Percentiles rank a stretch among this genome's conserved stretches.
Conservation (phyloP, 1,284 basidiomycete genomes). For the Cryptococcus floricola region DNA sequence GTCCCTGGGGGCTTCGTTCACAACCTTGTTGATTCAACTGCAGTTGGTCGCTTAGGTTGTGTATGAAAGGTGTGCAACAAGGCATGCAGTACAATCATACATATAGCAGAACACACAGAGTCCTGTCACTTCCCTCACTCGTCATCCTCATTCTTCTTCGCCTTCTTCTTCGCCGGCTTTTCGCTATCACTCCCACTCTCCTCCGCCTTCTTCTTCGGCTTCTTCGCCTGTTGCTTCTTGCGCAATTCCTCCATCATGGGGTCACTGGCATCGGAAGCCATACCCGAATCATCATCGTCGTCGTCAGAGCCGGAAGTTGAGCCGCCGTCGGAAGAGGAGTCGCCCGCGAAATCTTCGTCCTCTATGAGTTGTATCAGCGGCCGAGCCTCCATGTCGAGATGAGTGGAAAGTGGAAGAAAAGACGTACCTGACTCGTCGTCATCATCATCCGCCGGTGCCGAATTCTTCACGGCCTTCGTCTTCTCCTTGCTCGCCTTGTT, state of each 20-base stretch:
- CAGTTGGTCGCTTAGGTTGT: no score
- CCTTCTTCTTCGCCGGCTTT: slow-evolving; percentile 43
- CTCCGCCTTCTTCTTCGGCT: slow-evolving; percentile 47
- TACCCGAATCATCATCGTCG: slow-evolving; percentile 54
- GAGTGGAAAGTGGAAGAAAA: not conserved
- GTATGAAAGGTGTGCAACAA: no score
- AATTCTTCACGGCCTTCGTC: slow-evolving; percentile 37
- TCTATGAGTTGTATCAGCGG: slow-evolving; percentile 35
- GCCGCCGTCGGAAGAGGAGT: slow-evolving; percentile 74
- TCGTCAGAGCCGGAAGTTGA: slow-evolving; percentile 74
- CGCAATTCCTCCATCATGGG: slow-evolving; percentile 65
- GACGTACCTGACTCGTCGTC: slow-evolving; percentile 74
- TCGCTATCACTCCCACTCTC: slow-evolving; percentile 31
- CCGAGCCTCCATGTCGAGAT: not conserved
- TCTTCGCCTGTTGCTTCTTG: slow-evolving; percentile 57
- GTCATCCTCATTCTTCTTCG: slow-evolving; percentile 30
- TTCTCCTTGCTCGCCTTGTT: slow-evolving; percentile 50
- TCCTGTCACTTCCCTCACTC: not conserved
- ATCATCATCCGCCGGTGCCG: slow-evolving; percentile 60
- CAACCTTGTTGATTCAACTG: no score
- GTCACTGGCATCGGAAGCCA: slow-evolving; percentile 53
- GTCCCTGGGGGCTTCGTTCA: no score
- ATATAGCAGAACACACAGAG: no score
- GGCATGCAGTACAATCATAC: no score
- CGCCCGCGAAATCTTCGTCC: slow-evolving; percentile 80